Base-by-base conservation (phyloP, 2,329 filamentous ascomycete species). In the Alternaria ethzedia region DNA sequence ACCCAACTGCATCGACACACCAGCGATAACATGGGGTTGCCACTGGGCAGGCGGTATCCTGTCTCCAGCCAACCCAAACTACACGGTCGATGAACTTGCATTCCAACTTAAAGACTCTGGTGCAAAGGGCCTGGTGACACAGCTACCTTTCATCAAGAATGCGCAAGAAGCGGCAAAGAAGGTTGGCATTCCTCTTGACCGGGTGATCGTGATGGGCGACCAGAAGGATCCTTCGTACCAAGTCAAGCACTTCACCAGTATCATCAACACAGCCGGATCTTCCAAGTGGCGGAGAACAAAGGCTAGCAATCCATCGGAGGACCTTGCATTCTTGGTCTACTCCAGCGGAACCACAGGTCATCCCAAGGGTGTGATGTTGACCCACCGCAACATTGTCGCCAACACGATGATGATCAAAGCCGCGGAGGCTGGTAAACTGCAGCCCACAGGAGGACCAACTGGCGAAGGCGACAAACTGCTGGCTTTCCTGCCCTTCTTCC, bases 331-430 rank as follows among this genome's bases (percentile, higher is more conserved):
- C 74, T 81, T 97, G 61, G 93, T 96, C 1, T 97, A 97, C 79
- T 93, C 90, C 54, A 94, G 91, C 8, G 95, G 95, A 8, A 98
- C 95, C 0, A 97, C 95, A 0, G 95, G 95, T 2, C 83, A 94
- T 54, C 94, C 95, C 0, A 98, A 98, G 80, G 95, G 94, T 15
- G 95, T 97, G 13, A 91, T 93, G 87, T 84, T 97, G 30, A 91
- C 89, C 8, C 95, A 98, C 80, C 80, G 82, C 68, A 97, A 97
- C 77, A 89, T 97, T 63, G 87, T 96, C 11, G 83, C 92, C 63
- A 97, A 97, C 78, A 78, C 81, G 0, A 69, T 84, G 66, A 82
- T 83, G 78, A 77, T 82, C 57, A 76, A 74, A 54, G 74, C 75
- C 21, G 75, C 68, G 11, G 80, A 83, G 67, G 83, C 81, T 2